Conservation (phyloP, 176 grass and related monocot species). For the Bothriochloa decipiens region DNA sequence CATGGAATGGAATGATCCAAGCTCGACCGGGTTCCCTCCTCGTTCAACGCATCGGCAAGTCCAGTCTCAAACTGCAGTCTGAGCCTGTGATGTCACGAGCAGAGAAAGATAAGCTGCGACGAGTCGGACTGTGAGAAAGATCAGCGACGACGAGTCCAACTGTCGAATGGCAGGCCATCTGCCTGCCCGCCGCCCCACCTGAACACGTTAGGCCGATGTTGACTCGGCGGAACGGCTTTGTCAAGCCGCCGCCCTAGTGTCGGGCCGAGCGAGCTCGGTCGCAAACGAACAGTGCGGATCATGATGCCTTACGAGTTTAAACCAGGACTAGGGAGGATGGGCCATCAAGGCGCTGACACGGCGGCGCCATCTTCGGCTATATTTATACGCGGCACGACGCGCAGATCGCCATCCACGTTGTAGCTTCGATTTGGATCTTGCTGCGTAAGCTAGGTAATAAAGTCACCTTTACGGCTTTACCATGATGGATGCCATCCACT, state of each 20-base stretch:
- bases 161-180: constrained; percentile 13
- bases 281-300: background rate
- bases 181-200: constrained; percentile 21
- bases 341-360: constrained; percentile 10
- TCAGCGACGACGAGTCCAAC: background rate
- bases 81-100: background rate
- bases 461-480: background rate
- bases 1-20: background rate
- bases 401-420: background rate
- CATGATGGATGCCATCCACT: background rate
- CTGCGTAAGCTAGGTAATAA: constrained; percentile 3
- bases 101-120: background rate
- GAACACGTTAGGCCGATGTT: constrained; percentile 22
- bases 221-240: constrained; percentile 17
- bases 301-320: no score
- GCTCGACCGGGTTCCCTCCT: background rate
- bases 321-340: background rate
- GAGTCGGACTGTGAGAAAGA: background rate
- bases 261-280: background rate
- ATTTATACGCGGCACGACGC: no score
- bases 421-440: background rate
- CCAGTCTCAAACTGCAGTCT: background rate
- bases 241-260: no score
- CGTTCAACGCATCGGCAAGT: constrained; percentile 6
- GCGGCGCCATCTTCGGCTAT: background rate